Base-by-base conservation (phyloP, 495 filamentous ascomycete genomes). In the Trichoderma reesei region DNA sequence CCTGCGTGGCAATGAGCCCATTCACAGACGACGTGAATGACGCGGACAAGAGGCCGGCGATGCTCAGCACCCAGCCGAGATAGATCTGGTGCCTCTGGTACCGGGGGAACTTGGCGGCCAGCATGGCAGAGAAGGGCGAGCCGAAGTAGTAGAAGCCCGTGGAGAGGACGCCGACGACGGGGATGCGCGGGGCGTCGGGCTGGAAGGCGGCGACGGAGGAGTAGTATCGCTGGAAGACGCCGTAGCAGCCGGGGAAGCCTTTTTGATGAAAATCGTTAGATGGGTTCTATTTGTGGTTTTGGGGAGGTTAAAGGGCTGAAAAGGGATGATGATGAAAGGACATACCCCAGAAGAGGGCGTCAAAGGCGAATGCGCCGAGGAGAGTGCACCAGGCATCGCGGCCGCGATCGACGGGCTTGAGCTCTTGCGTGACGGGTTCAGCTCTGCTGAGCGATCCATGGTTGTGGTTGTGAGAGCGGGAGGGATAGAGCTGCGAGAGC, bases 151-250 rank as follows among this genome's bases (percentile, higher is more conserved):
- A 67, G 9, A 76, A 67, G 5, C 71, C 68, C n/a, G 71, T 68
- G 5, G 70, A 68, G 10, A 69, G 37, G 14, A 71, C 75, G 1
- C 74, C 75, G 9, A 78, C 66, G 46, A 74, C 65, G 18, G 75
- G 65, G n/a, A 73, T 68, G 60, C 69, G 68, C 5, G 46, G 64
- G 48, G 31, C 26, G 26, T 68, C 67, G 36, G 67, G 63, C 18
- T 68, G 64, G 64, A 78, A 77, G 62, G 69, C 66, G 13, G 71
- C 64, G 11, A 70, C 61, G 14, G 39, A 60, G 7, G 69, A 72
- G 64, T 75, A 76, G 68, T 76, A 74, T 38, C 70, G 68, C 62
- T 77, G 69, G 62, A 76, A 73, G 44, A 77, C 69, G 3, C 74
- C 72, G 64, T 72, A 76, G n/a, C 68, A 70, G 8, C 75, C 60